Conservation (phyloP, 225 moss, liverwort and hornwort species). For the Thuidium tamariscinum region DNA sequence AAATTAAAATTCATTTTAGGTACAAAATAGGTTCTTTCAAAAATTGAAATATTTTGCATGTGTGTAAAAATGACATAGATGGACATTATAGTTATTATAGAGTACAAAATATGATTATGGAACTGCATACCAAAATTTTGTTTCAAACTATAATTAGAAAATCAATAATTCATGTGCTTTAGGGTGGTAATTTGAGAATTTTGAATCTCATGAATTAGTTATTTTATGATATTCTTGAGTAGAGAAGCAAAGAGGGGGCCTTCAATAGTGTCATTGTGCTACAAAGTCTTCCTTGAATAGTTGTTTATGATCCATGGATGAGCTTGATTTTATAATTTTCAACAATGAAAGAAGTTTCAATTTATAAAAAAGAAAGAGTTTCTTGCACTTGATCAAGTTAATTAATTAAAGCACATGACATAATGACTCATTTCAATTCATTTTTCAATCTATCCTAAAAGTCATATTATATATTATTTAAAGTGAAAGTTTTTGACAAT, state of each 20-base stretch:
- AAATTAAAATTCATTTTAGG: neutral
- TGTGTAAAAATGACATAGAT: neutral
- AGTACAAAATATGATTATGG: neutral
- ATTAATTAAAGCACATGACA: no score
- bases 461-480: no score
- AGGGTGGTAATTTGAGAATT: rapidly evolving
- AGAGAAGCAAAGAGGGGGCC: neutral
- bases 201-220: rapidly evolving
- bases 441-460: no score
- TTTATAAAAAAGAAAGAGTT: neutral
- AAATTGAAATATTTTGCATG: neutral
- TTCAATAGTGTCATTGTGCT: neutral
- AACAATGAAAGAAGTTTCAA: neutral
- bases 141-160: neutral
- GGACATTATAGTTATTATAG: no score
- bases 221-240: neutral
- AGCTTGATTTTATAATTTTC: neutral
- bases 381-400: rapidly evolving
- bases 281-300: neutral
- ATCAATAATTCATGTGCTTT: rapidly evolving
- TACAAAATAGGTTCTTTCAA: rapidly evolving
- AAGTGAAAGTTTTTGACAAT: no score
- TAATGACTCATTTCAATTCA: no score
- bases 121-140: neutral
- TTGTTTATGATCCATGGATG: rapidly evolving